Conservation (phyloP, 1,139 yeast genomes). For the Pichia sp. region DNA sequence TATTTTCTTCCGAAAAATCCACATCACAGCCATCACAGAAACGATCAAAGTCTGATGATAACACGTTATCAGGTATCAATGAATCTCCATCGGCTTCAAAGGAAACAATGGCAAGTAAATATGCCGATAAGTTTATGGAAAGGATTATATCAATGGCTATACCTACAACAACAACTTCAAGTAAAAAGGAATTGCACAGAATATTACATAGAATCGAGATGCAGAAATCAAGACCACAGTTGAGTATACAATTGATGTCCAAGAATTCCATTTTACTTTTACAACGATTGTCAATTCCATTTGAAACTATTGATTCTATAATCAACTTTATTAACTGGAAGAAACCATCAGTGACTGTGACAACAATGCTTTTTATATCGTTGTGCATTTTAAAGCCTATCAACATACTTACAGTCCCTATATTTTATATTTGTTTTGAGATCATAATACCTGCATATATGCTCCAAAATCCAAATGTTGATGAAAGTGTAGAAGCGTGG, state of each 20-base stretch:
- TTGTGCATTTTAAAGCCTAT: slow-evolving; percentile 58
- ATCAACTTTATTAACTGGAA: slow-evolving; percentile 56
- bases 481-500: slow-evolving; percentile 29
- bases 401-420: slow-evolving; percentile 46
- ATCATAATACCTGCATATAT: slow-evolving; percentile 67
- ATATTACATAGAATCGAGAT: slow-evolving; percentile 46
- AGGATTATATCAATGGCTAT: slow-evolving; percentile 61
- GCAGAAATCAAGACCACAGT: slow-evolving; percentile 59
- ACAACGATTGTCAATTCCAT: slow-evolving; percentile 56
- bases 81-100: neutral
- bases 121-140: slow-evolving; percentile 67
- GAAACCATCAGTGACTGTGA: slow-evolving; percentile 55
- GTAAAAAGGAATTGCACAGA: slow-evolving; percentile 31
- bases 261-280: slow-evolving; percentile 60
- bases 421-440: slow-evolving; percentile 44
- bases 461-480: slow-evolving; percentile 33
- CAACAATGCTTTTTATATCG: slow-evolving; percentile 47
- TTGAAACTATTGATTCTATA: slow-evolving; percentile 50
- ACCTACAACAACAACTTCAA: slow-evolving; percentile 48
- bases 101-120: slow-evolving; percentile 9
- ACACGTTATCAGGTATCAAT: neutral
- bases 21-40: neutral
- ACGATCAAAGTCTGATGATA: slow-evolving; percentile 7
- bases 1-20: neutral
- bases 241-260: slow-evolving; percentile 65